Base-by-base conservation (phyloP, 257 asterid genomes). In the Linderniella brevidens region DNA sequence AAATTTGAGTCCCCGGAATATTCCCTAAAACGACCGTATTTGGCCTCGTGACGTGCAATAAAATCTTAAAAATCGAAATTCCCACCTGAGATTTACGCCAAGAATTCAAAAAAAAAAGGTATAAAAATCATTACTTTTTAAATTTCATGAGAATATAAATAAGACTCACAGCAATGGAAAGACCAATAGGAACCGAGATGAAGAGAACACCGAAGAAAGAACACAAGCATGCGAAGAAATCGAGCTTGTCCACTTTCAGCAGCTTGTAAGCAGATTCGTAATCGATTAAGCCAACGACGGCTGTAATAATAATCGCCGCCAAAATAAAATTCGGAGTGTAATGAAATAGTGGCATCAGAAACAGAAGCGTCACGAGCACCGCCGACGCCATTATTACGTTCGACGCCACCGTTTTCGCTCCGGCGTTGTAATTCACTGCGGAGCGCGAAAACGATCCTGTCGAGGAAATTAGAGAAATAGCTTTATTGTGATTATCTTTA, bases 211-310 rank as follows among this genome's bases (percentile, higher is more conserved):
- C 98, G 17, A 84, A 43, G 50, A 88, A 88, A 16, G 98, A 84
- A 50, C 81, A 74, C 55, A 84, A 40, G 70, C 94, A 84, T 19
- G 95, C 92, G 64, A 80, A 17, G 60, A 84, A 88, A 43, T 88
- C 98, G 6, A 88, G 82, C 58, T 88, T 88, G 69, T 88, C 98
- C 13, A 88, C 93, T 78, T 81, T 88, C 95, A 95, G 80, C 6
- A 88, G 59, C 9, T 63, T 69, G 17, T 37, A 48, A 4, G 95
- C 98, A 4, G 85, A 80, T 59, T 74, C 70, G 61, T 80, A 80
- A 45, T 88, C 95, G 13, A 88, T 84, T 14, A 84, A 71, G 48
- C 98, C 95, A 15, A 80, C 63, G 51, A 88, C 98, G 14, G 98
- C 98, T 18, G 93, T 76, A 52, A 88, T 80, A 52, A 88, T 88